These are phyloP conservation scores for Phaffomyces thermotolerans DNA, from an alignment of 805 yeast species.

Conservation along the genomic window DNA sequence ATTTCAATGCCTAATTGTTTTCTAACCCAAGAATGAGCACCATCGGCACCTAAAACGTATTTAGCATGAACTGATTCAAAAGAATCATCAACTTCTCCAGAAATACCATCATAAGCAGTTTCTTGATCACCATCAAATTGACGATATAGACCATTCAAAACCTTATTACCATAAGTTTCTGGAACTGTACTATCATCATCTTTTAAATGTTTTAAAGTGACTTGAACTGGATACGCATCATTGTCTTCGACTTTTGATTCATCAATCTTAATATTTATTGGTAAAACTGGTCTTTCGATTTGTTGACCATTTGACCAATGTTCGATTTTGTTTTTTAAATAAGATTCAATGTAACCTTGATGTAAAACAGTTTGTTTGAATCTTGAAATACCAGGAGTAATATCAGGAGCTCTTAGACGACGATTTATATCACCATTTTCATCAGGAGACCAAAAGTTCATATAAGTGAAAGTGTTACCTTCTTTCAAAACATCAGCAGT, in stretches of 20 bases:
- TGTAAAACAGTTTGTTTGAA: neutral
- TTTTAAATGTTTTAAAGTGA: neutral
- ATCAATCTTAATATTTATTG: neutral
- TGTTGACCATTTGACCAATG: neutral
- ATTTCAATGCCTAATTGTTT: neutral
- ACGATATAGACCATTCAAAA: neutral
- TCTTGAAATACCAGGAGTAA: neutral
- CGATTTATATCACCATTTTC: neutral
- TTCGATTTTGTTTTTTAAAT: neutral
- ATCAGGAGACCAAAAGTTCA: neutral
- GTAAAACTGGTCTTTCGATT: neutral
- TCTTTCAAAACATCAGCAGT: neutral
- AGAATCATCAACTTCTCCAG: neutral
- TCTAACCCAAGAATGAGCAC: conserved; percentile 3
- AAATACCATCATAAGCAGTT: neutral
- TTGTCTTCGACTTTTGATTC: neutral
- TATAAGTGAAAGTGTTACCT: neutral
- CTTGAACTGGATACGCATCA: neutral
- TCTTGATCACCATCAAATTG: conserved; percentile 1
- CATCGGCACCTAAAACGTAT: neutral
- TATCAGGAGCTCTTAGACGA: neutral
- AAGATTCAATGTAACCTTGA: conserved; percentile 1
- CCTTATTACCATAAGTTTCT: neutral
- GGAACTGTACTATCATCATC: neutral
- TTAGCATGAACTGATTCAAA: neutral